Conservation (phyloP, 306 rosid species). For the Dalbergia oliveri region DNA sequence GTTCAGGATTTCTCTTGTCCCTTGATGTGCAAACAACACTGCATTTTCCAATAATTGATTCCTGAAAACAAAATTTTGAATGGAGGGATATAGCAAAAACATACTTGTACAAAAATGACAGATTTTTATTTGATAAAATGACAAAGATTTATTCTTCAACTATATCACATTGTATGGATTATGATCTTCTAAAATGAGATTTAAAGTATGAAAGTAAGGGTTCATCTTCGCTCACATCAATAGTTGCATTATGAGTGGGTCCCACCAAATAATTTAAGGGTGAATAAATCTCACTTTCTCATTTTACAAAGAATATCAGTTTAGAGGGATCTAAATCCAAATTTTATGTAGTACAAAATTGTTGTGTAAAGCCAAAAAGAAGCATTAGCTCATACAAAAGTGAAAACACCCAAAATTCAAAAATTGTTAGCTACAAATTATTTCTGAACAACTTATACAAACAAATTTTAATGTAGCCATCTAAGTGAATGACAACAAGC, state of each 20-base stretch:
- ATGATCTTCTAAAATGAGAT: too few relatives aligned
- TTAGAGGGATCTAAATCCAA: too few relatives aligned
- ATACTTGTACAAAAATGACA: background rate
- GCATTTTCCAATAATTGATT: constrained; percentile 64
- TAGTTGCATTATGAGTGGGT: too few relatives aligned
- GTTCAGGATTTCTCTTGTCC: constrained; percentile 66
- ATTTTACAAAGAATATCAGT: too few relatives aligned
- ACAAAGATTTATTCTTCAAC: constrained; percentile 17
- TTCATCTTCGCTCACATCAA: too few relatives aligned
- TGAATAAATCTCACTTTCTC: too few relatives aligned
- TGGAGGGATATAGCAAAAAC: constrained; percentile 24
- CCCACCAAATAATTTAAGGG: too few relatives aligned
- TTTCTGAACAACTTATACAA: background rate
- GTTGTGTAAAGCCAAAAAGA: too few relatives aligned
- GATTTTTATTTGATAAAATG: background rate
- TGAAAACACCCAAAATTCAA: background rate
- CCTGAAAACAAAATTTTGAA: constrained; percentile 55
- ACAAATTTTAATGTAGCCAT: constrained; percentile 11
- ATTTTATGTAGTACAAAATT: too few relatives aligned
- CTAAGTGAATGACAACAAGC: background rate
- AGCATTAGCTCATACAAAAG: background rate
- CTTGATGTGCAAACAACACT: constrained; percentile 66
- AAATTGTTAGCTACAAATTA: constrained; percentile 1
- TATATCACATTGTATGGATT: constrained; percentile 4
- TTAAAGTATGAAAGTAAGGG: too few relatives aligned